Base-by-base conservation (phyloP, 2,329 filamentous ascomycete genomes). In the Aplosporella prunicola region DNA sequence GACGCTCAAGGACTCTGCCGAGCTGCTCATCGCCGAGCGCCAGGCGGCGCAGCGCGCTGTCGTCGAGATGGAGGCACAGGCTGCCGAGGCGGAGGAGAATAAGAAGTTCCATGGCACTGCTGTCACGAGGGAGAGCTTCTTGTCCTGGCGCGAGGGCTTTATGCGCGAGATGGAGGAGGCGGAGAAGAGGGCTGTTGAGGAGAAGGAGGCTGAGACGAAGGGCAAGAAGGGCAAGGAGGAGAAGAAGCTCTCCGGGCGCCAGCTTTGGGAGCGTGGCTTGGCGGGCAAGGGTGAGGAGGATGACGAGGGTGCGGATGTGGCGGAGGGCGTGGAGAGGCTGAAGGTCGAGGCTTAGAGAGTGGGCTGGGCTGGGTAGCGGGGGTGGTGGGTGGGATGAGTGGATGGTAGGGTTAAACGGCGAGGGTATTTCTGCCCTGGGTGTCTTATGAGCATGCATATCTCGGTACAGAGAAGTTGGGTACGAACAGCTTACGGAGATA, bases 61-160 rank as follows among this genome's bases (percentile, higher is more conserved):
- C 34, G 64, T 61, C 34, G 74, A 78, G 32, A 54, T 67, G 33
- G 71, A 68, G 43, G 61, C 69, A 2, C 72, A 71, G 6, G 72
- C 76, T 69, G 75, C 73, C 1, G 91, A 98, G 63, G 78, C 82
- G 44, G 87, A 91, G 59, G 91, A 98, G 68, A 98, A 98, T 59
- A 78, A 81, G 51, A 96, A 95, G 63, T 98, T 98, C 61, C 83
- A 93, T 57, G 91, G 91, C 41, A 85, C 85, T 23, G 71, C 78
- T 20, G 91, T 98, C 14, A 96, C 79, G n/a, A 71, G 77, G 15
- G 86, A 94, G 64, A 79, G 78, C 0, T 98, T 96, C 53, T 55
- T 83, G 48, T 75, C 73, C 47, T 98, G 91, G 91, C 72, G 85
- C 39, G 78, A 80, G 25, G 74, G 61, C 8, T 98, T 96, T 55